phyloP scores from a whole-genome alignment of 2,329 filamentous ascomycete genomes.

The Blumeria graminis region DNA sequence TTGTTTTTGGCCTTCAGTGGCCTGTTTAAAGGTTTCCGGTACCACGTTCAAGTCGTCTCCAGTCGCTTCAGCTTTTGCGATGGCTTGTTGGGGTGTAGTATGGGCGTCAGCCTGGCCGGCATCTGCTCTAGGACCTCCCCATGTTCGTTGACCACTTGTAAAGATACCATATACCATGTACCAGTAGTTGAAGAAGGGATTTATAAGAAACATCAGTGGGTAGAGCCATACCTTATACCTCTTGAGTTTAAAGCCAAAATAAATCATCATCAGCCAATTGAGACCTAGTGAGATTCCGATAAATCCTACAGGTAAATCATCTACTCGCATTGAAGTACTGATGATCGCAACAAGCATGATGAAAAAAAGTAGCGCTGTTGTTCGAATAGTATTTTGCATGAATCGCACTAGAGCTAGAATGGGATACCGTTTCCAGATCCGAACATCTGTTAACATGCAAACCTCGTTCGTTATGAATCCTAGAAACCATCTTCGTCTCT shows the following conservation, averaged over 20 bases:
- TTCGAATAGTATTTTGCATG: conserved; percentile 89
- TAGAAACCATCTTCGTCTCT: conserved; percentile 86
- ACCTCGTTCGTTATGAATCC: conserved; percentile 96
- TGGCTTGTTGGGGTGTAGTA: conserved; percentile 61
- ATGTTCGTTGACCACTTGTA: conserved; percentile 58
- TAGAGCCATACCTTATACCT: conserved; percentile 91
- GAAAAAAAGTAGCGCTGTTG: conserved; percentile 81
- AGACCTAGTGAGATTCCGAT: conserved; percentile 79
- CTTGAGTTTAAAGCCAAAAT: conserved; percentile 69
- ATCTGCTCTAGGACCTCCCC: conserved; percentile 83
- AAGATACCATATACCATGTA: conserved; percentile 40
- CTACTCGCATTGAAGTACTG: conserved; percentile 56
- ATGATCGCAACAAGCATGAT: conserved; percentile 73
- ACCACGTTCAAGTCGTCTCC: conserved; percentile 82
- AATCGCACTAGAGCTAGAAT: conserved; percentile 69
- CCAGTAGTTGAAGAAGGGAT: conserved; percentile 94
- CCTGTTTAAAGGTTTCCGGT: conserved; percentile 56
- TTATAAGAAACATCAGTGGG: conserved; percentile 82
- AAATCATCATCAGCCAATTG: conserved; percentile 90
- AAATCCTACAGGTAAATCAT: conserved; percentile 72
- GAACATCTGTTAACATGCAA: conserved; percentile 88
- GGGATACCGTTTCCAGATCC: conserved; percentile 79
- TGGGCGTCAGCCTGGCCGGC: conserved; percentile 54
- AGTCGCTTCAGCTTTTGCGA: conserved; percentile 50
- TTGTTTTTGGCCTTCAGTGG: conserved; percentile 25